These are phyloP conservation scores for Scheffersomyces coipomensis DNA, from an alignment of 805 yeast genomes.

Conservation along the genomic window DNA sequence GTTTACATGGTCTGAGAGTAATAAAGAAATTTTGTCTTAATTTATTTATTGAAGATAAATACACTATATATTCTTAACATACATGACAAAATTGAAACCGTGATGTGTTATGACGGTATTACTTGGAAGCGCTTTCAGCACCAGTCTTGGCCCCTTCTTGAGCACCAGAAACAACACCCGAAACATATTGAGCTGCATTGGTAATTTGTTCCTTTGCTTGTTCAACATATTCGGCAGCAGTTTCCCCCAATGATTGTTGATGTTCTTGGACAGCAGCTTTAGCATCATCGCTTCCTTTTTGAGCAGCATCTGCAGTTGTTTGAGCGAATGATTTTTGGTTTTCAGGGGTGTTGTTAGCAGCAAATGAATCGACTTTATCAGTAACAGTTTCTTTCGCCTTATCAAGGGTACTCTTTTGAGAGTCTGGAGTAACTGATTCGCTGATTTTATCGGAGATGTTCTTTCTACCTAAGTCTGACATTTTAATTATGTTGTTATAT, in stretches of 20 bases:
- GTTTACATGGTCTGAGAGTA: too few relatives aligned
- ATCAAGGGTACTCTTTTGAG: constrained; percentile 61
- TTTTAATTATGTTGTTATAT: constrained; percentile 5
- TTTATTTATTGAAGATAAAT: too few relatives aligned
- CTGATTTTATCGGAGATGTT: constrained; percentile 63
- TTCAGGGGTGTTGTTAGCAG: constrained; percentile 60
- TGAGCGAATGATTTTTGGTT: constrained; percentile 68
- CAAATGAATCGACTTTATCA: constrained; percentile 63
- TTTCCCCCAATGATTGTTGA: constrained; percentile 34
- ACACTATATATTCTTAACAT: too few relatives aligned
- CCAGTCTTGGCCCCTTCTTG: constrained; percentile 48
- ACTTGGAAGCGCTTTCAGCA: constrained; percentile 11
- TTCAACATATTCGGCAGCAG: constrained; percentile 47
- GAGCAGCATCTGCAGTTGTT: constrained; percentile 60
- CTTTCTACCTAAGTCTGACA: constrained; percentile 69
- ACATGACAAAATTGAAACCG: too few relatives aligned
- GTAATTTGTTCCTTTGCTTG: constrained; percentile 54
- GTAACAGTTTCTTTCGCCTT: constrained; percentile 72
- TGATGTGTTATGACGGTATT: too few relatives aligned
- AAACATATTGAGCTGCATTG: constrained; percentile 57
- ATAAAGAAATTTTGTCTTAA: too few relatives aligned
- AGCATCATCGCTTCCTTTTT: constrained; percentile 55
- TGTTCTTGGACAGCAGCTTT: constrained; percentile 25
- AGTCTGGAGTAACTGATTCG: constrained; percentile 70
- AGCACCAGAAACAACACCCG: constrained; percentile 56